Percentiles rank a stretch among this genome's conserved stretches.
Evolutionary conservation across 2,329 filamentous ascomycete genomes (phyloP).

Genomic region (Cytospora piceae): DNA sequence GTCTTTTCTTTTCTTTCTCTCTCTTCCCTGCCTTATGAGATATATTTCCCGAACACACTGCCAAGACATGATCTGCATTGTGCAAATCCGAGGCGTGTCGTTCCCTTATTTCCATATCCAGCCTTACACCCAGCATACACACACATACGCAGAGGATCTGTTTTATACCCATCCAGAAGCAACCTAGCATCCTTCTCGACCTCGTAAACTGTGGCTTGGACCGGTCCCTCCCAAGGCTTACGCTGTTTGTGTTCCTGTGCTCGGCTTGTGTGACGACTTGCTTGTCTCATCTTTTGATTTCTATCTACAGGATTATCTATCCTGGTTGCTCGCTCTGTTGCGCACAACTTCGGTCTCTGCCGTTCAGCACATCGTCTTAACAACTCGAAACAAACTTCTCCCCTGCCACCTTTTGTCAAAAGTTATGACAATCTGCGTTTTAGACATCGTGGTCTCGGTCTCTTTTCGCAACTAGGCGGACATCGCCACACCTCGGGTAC

Average conservation of each 20-base stretch:
- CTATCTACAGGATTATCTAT: slow-evolving; percentile 1
- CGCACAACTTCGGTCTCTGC: slow-evolving; percentile 9
- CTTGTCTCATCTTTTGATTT: slow-evolving; percentile 15
- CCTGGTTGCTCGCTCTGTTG: slow-evolving; percentile 1
- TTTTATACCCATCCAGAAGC: background rate
- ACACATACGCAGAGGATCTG: slow-evolving; percentile 10
- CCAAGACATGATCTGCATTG: background rate
- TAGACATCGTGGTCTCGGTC: no score
- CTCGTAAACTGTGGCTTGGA: slow-evolving; percentile 28
- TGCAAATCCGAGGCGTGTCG: background rate
- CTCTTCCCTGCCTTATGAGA: no score
- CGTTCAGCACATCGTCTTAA: slow-evolving; percentile 1
- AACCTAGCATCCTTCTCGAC: slow-evolving; percentile 21
- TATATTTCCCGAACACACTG: background rate
- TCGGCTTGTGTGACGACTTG: slow-evolving; percentile 4
- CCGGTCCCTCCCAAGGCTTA: background rate
- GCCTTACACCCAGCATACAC: background rate
- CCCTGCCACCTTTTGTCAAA: background rate
- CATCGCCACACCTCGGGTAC: slow-evolving; percentile 15
- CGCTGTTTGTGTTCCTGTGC: background rate
- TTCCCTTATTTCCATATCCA: background rate
- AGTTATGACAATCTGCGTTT: background rate
- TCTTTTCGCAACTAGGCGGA: background rate
- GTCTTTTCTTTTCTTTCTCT: background rate
- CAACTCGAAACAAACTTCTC: slow-evolving; percentile 1